Evolutionary conservation across 2,329 filamentous ascomycete species (phyloP), one percentile per base, ranked within the genome.

Genomic region (Dactylella cylindrospora): DNA sequence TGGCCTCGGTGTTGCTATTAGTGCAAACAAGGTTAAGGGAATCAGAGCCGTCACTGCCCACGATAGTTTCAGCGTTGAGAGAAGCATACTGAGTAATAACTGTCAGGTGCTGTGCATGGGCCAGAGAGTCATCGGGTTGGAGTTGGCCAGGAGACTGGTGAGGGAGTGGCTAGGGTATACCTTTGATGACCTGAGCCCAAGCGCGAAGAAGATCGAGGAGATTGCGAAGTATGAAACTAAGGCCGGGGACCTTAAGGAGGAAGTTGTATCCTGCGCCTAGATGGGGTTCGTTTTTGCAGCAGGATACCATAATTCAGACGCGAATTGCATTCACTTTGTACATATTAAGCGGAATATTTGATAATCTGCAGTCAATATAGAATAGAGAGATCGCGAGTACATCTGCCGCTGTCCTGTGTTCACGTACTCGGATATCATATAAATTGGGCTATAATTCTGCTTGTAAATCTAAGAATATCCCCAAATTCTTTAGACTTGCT

Each of bases 21-120:
- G 82, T n/a, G 89, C 89, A 67, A 94, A 94, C 78, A 94, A 94
- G 73, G 83, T 94, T 66, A 84, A 83, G 53, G 88, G 88, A 4
- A 82, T 94, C 64, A 78, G 88, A 19, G 89, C 89, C n/a, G 89
- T 94, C 13, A 94, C 88, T 3, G 89, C 89, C 1, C 89, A 95
- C 72, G 89, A 94, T 71, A 84, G 83, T 67, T 95, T 90, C 76
- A 84, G 80, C 52, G 87, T 94, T 4, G 88, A 94, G 78, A 76
- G 88, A 43, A 83, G 85, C 15, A 80, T 94, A 8, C 74, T 91
- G 69, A 89, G 85, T 75, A 94, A 94, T 73, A 84, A 94, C 71
- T 87, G 88, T 2, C 88, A 95, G 74, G 88, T 94, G 25, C 75
- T 94, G 64, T 94, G 89, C 72, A 84, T 94, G 78, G 88, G 88